Evolutionary conservation across 805 yeast genomes (phyloP).

Genomic region (Saccharomycopsis fermentans): DNA sequence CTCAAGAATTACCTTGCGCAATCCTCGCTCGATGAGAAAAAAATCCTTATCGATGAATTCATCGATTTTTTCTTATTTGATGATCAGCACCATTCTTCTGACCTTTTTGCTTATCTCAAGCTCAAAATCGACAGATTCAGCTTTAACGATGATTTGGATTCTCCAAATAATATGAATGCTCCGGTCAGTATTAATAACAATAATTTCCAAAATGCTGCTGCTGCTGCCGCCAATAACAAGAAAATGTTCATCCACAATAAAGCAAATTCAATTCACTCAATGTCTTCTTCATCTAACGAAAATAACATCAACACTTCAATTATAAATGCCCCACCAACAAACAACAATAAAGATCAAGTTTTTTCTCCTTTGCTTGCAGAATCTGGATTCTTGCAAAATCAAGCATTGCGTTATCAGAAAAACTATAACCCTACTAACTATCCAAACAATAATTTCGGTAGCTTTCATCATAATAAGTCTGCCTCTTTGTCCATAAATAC

Average conservation of each 20-base stretch:
- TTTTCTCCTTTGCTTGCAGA: slow-evolving; percentile 18
- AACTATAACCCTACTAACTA: slow-evolving; percentile 1
- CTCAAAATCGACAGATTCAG: slow-evolving; percentile 15
- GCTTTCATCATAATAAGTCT: slow-evolving; percentile 5
- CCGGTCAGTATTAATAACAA: not conserved
- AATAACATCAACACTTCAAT: slow-evolving; percentile 7
- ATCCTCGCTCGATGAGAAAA: slow-evolving; percentile 9
- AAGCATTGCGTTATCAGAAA: slow-evolving; percentile 16
- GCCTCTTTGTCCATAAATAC: slow-evolving; percentile 5
- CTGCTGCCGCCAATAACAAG: not conserved
- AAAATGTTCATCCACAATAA: slow-evolving; percentile 7
- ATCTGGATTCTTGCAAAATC: slow-evolving; percentile 18
- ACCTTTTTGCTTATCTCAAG: slow-evolving; percentile 15
- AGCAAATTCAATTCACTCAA: slow-evolving; percentile 5
- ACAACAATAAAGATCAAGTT: slow-evolving; percentile 7
- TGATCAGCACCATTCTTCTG: slow-evolving; percentile 14
- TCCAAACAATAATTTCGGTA: slow-evolving; percentile 2
- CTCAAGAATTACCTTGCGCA: slow-evolving; percentile 12
- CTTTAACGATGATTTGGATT: slow-evolving; percentile 17
- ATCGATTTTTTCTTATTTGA: slow-evolving; percentile 16
- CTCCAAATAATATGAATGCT: slow-evolving; percentile 11
- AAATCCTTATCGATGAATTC: slow-evolving; percentile 16
- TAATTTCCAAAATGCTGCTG: not conserved
- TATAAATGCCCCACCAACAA: slow-evolving; percentile 7
- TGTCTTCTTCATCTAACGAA: not conserved